A percentile compares a stretch with the other conserved stretches of the same genome.
These are phyloP conservation scores for Parachaetomium inaequale DNA, from an alignment of 495 filamentous ascomycete genomes.

Conservation along the genomic window DNA sequence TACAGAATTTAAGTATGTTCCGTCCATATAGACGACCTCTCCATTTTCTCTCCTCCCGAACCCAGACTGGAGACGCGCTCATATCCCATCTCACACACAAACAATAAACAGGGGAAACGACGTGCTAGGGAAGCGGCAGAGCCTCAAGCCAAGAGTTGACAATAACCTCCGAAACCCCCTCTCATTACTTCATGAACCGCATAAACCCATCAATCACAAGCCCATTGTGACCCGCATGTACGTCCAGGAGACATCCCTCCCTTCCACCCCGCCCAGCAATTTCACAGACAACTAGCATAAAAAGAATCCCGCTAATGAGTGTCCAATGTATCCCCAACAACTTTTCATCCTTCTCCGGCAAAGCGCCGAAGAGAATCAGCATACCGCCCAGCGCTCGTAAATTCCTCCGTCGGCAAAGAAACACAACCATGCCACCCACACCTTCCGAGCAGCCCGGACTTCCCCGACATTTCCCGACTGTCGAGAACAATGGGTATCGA, in stretches of 20 bases:
- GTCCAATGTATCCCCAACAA: slow-evolving; percentile 9
- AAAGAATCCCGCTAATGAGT: slow-evolving; percentile 4
- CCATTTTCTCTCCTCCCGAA: not conserved
- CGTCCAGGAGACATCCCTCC: not conserved
- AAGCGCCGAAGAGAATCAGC: not conserved
- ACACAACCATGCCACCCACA: not conserved
- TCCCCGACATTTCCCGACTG: not conserved
- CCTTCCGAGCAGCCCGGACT: not conserved
- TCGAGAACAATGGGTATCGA: slow-evolving; percentile 16
- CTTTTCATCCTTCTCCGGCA: not conserved
- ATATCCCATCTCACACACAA: not conserved
- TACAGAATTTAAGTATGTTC: not conserved
- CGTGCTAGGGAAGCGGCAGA: not conserved
- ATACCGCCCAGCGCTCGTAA: not conserved
- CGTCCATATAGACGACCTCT: not conserved
- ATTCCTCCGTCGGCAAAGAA: not conserved
- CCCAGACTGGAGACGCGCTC: not conserved
- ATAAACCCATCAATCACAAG: slow-evolving; percentile 4
- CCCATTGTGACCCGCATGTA: not conserved
- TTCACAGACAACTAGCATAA: not conserved
- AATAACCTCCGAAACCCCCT: not conserved
- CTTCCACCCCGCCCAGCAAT: not conserved
- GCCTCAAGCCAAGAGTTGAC: not conserved
- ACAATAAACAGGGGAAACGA: not conserved
- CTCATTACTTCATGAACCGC: slow-evolving; percentile 8